phyloP scores from a whole-genome alignment of 495 filamentous ascomycete genomes.

The Penicillium roqueforti region DNA sequence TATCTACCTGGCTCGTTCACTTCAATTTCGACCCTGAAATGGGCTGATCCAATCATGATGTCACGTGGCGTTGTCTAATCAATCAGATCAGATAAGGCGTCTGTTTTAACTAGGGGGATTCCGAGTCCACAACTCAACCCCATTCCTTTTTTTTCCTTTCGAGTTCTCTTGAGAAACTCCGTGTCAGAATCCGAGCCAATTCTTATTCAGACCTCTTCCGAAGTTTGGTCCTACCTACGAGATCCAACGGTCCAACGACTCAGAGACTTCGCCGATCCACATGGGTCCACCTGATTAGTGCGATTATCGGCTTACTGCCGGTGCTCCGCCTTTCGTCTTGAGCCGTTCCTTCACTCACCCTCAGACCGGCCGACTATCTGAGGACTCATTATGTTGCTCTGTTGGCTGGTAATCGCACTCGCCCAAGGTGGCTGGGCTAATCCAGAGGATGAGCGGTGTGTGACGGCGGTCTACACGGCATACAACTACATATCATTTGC shows the following conservation, averaged over 20 bases:
- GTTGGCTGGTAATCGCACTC: conserved; percentile 16
- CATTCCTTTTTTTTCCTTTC: not conserved
- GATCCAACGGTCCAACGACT: not conserved
- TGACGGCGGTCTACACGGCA: conserved; percentile 34
- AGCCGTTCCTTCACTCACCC: not conserved
- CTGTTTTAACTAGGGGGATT: not conserved
- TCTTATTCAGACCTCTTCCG: not conserved
- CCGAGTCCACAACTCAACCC: not conserved
- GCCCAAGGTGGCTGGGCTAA: conserved; percentile 7
- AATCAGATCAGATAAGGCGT: conserved; percentile 9
- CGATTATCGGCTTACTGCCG: conserved; percentile 6
- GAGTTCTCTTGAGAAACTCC: too few relatives aligned
- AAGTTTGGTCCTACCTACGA: not conserved
- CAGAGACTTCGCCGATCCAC: conserved; percentile 6
- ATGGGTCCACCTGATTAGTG: conserved; percentile 7
- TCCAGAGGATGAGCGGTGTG: conserved; percentile 33
- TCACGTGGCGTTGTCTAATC: conserved; percentile 3
- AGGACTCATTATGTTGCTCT: conserved; percentile 4
- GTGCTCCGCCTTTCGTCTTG: conserved; percentile 5
- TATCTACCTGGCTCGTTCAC: too few relatives aligned
- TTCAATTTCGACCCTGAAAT: too few relatives aligned
- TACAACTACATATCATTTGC: conserved; percentile 38
- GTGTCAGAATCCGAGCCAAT: not conserved
- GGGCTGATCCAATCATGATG: not conserved
- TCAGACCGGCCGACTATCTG: not conserved